phyloP scores from a whole-genome alignment of 1,139 yeast species.

The Taphrina communis region DNA sequence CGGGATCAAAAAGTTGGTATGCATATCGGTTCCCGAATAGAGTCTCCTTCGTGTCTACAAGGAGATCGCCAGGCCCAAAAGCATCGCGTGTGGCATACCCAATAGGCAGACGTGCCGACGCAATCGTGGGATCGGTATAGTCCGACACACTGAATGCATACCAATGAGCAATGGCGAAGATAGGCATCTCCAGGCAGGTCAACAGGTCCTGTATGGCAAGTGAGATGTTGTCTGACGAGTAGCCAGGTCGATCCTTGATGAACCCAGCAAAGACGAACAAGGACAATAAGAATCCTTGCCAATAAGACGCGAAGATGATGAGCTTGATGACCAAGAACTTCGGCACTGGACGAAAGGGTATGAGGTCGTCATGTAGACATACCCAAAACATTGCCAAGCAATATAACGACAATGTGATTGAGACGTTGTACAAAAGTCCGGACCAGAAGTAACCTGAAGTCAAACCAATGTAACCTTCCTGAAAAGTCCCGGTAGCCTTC shows the following conservation, averaged over 20 bases:
- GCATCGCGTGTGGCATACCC: slow-evolving; percentile 62
- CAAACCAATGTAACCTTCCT: slow-evolving; percentile 58
- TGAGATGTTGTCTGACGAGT: slow-evolving; percentile 53
- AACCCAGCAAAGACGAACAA: slow-evolving; percentile 63
- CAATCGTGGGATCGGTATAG: slow-evolving; percentile 94
- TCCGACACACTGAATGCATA: slow-evolving; percentile 79
- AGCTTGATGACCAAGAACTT: slow-evolving; percentile 90
- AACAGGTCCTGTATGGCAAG: slow-evolving; percentile 75
- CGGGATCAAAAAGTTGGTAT: slow-evolving; percentile 75
- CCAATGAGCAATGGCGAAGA: slow-evolving; percentile 88
- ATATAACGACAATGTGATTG: slow-evolving; percentile 82
- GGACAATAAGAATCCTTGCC: slow-evolving; percentile 86
- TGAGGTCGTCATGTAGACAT: slow-evolving; percentile 75
- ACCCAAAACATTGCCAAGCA: slow-evolving; percentile 92
- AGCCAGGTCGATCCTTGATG: slow-evolving; percentile 53
- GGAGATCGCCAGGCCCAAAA: slow-evolving; percentile 73
- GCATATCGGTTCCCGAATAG: slow-evolving; percentile 79
- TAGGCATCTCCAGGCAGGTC: slow-evolving; percentile 81
- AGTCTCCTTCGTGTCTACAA: slow-evolving; percentile 76
- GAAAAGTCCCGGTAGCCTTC: slow-evolving; percentile 59
- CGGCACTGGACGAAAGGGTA: slow-evolving; percentile 84
- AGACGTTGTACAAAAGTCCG: slow-evolving; percentile 72
- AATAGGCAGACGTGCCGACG: slow-evolving; percentile 88
- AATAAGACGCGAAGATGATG: slow-evolving; percentile 92
- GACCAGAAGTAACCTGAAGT: slow-evolving; percentile 67